Conservation (phyloP, 352 stramenopile genomes). For the Phytopythium ostracodes region DNA sequence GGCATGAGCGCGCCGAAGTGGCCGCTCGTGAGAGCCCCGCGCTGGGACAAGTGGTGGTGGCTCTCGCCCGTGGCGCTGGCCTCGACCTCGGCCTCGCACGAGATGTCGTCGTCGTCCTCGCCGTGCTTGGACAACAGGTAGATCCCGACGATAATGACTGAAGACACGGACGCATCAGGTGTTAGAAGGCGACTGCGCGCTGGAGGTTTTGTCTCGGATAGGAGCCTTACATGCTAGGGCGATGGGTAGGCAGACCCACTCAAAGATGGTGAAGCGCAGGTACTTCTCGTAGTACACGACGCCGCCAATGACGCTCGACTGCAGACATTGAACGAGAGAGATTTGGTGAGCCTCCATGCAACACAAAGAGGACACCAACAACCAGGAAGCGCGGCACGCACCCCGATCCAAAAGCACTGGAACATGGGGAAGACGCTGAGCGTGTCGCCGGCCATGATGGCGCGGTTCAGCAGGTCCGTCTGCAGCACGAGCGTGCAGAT, state of each 20-base stretch:
- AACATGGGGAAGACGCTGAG: conserved; percentile 87
- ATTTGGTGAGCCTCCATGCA: background rate
- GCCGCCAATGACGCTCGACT: conserved; percentile 81
- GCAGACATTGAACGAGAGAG: conserved; percentile 8
- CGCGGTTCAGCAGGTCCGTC: conserved; percentile 78
- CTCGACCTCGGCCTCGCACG: conserved; percentile 11
- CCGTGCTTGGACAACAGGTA: conserved; percentile 79
- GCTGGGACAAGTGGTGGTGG: conserved; percentile 32
- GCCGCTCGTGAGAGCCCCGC: conserved; percentile 42
- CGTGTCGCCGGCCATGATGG: conserved; percentile 82
- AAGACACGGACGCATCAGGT: background rate
- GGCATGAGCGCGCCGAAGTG: conserved; percentile 83
- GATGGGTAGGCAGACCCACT: conserved; percentile 80
- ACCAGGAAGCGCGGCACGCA: conserved; percentile 23
- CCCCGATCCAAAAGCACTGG: conserved; percentile 87
- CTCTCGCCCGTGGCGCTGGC: conserved; percentile 19
- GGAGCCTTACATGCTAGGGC: conserved; percentile 64
- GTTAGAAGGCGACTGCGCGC: no score
- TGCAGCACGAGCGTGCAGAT: conserved; percentile 79
- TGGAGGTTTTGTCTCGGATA: background rate
- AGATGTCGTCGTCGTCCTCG: conserved; percentile 40
- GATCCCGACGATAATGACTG: conserved; percentile 84
- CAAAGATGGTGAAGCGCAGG: conserved; percentile 63
- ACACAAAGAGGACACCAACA: background rate
- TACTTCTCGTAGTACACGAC: conserved; percentile 89